Percentiles rank a stretch among this genome's conserved stretches.
These are phyloP conservation scores for Lathyrus sativus DNA, from an alignment of 306 rosid genomes.

Conservation along the genomic window DNA sequence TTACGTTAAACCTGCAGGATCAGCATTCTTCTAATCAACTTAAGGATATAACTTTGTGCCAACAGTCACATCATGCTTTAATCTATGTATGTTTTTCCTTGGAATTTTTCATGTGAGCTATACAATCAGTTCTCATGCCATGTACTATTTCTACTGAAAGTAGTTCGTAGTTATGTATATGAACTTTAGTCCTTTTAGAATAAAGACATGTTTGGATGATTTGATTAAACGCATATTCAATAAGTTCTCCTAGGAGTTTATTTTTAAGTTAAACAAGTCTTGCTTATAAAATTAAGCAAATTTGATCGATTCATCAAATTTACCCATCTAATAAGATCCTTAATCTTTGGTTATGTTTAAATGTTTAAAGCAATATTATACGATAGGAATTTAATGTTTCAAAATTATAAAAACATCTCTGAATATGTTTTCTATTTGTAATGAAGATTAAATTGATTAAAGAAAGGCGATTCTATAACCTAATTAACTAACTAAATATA, in stretches of 20 bases:
- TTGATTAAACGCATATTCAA: neutral
- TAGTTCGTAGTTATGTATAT: neutral
- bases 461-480: too few species aligned
- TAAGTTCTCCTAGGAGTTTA: neutral
- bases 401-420: too few species aligned
- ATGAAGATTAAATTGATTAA: too few species aligned
- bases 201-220: neutral
- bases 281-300: too few species aligned
- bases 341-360: too few species aligned
- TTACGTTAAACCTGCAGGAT: neutral
- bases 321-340: too few species aligned
- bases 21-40: neutral
- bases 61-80: neutral
- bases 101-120: constrained; percentile 16
- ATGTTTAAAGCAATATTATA: too few species aligned
- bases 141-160: neutral
- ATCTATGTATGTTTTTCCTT: neutral
- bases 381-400: too few species aligned
- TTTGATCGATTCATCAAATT: too few species aligned
- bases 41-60: constrained; percentile 7
- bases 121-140: neutral
- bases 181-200: constrained; percentile 7
- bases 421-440: too few species aligned
- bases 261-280: too few species aligned
- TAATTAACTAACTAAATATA: too few species aligned